A percentile compares a stretch with the other conserved stretches of the same genome.
phyloP scores from a whole-genome alignment of 371 early-diverging fungal species.

The Zancudomyces culisetae region DNA sequence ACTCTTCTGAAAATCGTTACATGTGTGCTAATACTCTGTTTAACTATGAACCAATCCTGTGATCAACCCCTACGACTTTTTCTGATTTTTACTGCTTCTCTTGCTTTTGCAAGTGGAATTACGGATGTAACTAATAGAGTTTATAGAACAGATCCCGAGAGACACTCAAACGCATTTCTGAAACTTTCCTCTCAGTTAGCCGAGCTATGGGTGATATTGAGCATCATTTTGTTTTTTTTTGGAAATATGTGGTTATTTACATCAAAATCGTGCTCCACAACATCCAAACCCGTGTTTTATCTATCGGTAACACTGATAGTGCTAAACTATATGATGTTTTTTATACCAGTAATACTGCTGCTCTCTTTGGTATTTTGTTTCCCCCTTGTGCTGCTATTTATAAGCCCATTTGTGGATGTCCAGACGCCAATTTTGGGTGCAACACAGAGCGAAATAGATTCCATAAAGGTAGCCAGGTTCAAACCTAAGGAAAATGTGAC shows the following conservation, averaged over 20 bases:
- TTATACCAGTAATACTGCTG: conserved; percentile 40
- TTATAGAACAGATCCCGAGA: background rate
- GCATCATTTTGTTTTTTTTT: conserved; percentile 41
- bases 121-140: background rate
- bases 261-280: conserved; percentile 26
- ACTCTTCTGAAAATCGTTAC: background rate
- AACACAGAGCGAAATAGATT: conserved; percentile 11
- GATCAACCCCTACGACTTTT: background rate
- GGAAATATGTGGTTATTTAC: conserved; percentile 50
- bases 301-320: conserved; percentile 35
- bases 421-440: conserved; percentile 13
- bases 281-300: conserved; percentile 37
- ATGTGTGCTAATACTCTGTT: background rate
- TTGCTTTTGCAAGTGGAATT: background rate
- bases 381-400: conserved; percentile 30
- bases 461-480: conserved; percentile 16
- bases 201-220: conserved; percentile 32
- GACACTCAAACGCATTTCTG: background rate
- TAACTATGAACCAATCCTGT: background rate
- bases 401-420: conserved; percentile 9
- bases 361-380: conserved; percentile 41
- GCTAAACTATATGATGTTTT: conserved; percentile 42
- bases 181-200: conserved; percentile 10
- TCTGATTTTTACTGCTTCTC: background rate
- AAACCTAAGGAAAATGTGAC: background rate